Evolutionary conservation across 73 alveolate species (phyloP).

Genomic region (Paramecium primaurelia): DNA sequence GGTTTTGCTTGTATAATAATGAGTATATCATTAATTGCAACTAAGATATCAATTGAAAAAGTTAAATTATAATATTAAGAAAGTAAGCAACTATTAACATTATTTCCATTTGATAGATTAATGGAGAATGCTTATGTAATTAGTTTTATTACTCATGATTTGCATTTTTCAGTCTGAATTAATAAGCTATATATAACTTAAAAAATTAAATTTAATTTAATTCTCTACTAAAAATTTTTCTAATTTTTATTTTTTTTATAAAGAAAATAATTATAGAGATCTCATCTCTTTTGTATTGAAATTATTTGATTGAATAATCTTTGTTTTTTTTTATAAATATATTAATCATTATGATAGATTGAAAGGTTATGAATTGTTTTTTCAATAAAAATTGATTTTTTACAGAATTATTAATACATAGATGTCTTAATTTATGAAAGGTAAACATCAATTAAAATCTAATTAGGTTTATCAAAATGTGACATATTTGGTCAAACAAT

Average conservation of each 20-base stretch:
- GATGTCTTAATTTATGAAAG: neutral
- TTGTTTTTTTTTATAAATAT: neutral
- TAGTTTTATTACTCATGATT: neutral
- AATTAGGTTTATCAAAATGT: neutral
- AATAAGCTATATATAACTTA: neutral
- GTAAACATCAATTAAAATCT: neutral
- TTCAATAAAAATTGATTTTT: neutral
- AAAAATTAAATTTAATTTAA: neutral
- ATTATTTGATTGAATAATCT: no score
- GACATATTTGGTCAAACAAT: neutral
- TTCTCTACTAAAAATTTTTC: neutral
- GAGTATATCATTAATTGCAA: neutral
- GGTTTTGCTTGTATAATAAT: neutral
- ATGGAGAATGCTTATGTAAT: slow-evolving; percentile 24
- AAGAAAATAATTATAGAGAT: neutral
- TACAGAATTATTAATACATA: neutral
- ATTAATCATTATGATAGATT: neutral
- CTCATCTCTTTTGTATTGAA: neutral
- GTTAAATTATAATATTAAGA: neutral
- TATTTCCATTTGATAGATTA: neutral
- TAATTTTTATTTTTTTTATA: neutral
- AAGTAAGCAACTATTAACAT: neutral
- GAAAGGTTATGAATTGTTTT: neutral
- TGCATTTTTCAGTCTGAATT: neutral
- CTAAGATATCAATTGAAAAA: neutral